These are phyloP conservation scores for Chenopodium formosanum DNA, from an alignment of 148 eudicot genomes.

Conservation along the genomic window DNA sequence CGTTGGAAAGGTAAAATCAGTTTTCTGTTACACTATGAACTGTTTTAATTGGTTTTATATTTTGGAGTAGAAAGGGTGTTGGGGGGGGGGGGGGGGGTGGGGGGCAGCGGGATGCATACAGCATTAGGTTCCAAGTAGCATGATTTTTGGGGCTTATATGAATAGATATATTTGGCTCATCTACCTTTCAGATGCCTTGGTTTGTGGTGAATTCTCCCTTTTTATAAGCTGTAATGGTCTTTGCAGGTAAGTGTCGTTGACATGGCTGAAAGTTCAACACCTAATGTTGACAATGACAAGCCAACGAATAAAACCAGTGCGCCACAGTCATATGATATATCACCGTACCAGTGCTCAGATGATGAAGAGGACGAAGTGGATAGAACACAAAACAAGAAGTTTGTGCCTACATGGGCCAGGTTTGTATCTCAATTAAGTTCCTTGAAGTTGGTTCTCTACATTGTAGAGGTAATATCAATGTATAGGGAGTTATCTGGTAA, in stretches of 20 bases:
- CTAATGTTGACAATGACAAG: constrained; percentile 24
- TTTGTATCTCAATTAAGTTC: constrained; percentile 23
- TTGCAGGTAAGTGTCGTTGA: constrained; percentile 27
- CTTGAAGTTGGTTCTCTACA: constrained; percentile 8
- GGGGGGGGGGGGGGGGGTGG: no score
- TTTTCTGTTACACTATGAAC: background rate
- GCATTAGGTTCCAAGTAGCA: background rate
- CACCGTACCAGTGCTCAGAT: constrained; percentile 92
- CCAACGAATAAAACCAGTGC: constrained; percentile 26
- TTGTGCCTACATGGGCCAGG: constrained; percentile 97
- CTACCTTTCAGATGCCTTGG: background rate
- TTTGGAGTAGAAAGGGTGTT: no score
- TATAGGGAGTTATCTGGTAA: background rate
- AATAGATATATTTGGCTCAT: background rate
- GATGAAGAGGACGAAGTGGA: constrained; percentile 83
- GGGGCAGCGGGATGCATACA: no score
- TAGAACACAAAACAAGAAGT: constrained; percentile 56
- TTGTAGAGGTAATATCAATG: constrained; percentile 1
- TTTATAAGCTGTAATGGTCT: constrained; percentile 5
- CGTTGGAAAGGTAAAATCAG: constrained; percentile 39
- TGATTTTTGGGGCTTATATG: background rate
- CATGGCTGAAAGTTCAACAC: constrained; percentile 32
- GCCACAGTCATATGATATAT: constrained; percentile 82
- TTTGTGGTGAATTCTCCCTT: background rate
- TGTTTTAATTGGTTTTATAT: background rate